Conservation (phyloP, 2,329 filamentous ascomycete genomes). For the Neurospora sp. region DNA sequence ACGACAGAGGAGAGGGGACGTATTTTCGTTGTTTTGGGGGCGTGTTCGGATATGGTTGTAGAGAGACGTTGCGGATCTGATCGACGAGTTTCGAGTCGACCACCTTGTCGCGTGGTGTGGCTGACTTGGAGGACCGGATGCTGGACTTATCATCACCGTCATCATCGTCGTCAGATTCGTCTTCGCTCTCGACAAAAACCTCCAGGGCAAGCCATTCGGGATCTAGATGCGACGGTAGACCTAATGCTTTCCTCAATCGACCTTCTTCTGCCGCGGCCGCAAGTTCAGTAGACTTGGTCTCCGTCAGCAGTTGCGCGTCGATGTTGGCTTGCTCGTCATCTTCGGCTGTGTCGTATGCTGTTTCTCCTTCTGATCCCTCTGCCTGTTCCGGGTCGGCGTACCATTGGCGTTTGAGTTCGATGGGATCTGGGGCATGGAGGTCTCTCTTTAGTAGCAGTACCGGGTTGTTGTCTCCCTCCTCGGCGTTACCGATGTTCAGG, state of each 20-base stretch:
- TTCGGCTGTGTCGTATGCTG: conserved; percentile 14
- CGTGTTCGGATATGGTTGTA: conserved; percentile 16
- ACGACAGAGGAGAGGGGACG: conserved; percentile 4
- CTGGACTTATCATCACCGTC: conserved; percentile 20
- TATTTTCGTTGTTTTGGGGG: not conserved
- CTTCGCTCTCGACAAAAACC: conserved; percentile 59
- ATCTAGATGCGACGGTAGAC: conserved; percentile 65
- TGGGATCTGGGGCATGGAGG: conserved; percentile 50
- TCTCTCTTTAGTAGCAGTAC: conserved; percentile 69
- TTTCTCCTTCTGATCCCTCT: conserved; percentile 6
- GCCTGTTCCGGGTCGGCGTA: conserved; percentile 8
- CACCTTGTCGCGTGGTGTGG: conserved; percentile 8
- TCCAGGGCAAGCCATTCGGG: conserved; percentile 89
- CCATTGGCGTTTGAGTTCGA: conserved; percentile 25
- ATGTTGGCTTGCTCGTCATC: conserved; percentile 33
- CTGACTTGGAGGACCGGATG: conserved; percentile 1
- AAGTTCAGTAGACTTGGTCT: conserved; percentile 18
- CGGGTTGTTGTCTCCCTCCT: conserved; percentile 60
- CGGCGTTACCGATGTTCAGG: conserved; percentile 58
- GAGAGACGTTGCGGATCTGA: conserved; percentile 31
- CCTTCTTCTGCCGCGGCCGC: conserved; percentile 2
- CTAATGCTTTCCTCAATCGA: not conserved
- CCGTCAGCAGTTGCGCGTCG: conserved; percentile 35
- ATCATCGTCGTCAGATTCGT: conserved; percentile 22
- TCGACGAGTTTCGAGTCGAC: conserved; percentile 30